Evolutionary conservation across 2,329 filamentous ascomycete species (phyloP).

Genomic region (Paraconiothyrium sp.): DNA sequence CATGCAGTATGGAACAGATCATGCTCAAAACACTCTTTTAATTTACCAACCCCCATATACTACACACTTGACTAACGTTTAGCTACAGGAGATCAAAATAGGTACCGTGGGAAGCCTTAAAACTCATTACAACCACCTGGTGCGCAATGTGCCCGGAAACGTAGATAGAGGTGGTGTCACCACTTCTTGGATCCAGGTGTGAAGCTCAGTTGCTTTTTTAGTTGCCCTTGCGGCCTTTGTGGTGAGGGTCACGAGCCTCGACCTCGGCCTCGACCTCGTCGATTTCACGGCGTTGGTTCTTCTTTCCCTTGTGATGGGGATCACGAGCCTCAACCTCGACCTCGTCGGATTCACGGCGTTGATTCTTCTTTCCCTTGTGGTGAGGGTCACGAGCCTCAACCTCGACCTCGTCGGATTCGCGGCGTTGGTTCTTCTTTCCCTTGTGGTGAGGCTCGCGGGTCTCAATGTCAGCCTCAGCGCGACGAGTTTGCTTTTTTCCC

Average conservation of each 20-base stretch:
- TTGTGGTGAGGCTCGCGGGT: slow-evolving; percentile 4
- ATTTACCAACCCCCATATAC: slow-evolving; percentile 6
- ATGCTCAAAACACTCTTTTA: slow-evolving; percentile 10
- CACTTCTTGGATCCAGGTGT: not conserved
- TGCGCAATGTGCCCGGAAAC: not conserved
- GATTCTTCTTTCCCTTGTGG: not conserved
- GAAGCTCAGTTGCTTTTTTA: slow-evolving; percentile 7
- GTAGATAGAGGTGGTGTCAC: not conserved
- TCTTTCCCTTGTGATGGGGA: slow-evolving; percentile 6
- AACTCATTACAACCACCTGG: slow-evolving; percentile 6
- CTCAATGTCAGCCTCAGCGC: slow-evolving; percentile 1
- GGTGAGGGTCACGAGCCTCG: slow-evolving; percentile 10
- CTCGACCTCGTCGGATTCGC: not conserved
- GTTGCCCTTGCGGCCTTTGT: slow-evolving; percentile 7
- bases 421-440: not conserved
- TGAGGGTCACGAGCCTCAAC: slow-evolving; percentile 4
- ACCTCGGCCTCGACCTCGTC: not conserved
- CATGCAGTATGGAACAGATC: not conserved
- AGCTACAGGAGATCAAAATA: slow-evolving; percentile 7
- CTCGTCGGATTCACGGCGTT: too few species aligned
- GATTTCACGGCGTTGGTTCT: not conserved
- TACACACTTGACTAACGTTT: slow-evolving; percentile 8
- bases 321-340: slow-evolving; percentile 8
- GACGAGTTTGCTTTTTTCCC: not conserved
- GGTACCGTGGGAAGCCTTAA: not conserved